These are phyloP conservation scores for Ustilago cynodontis DNA, from an alignment of 1,284 basidiomycete species.

Conservation along the genomic window DNA sequence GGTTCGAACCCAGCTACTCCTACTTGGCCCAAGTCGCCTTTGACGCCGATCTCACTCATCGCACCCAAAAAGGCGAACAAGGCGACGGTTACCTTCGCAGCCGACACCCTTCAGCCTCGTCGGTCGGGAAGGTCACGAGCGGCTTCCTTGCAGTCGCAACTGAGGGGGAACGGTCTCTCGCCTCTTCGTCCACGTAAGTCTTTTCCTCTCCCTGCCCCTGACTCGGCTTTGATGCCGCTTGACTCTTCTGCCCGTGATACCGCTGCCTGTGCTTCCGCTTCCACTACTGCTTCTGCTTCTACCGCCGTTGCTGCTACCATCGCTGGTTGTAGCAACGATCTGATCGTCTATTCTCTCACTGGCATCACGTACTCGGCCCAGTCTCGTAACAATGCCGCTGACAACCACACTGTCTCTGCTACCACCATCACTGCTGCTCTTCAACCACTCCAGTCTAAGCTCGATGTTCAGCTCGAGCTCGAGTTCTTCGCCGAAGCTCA, in stretches of 20 bases:
- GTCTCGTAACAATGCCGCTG: slow-evolving; percentile 23
- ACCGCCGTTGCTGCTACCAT: slow-evolving; percentile 7
- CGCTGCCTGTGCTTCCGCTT: slow-evolving; percentile 5
- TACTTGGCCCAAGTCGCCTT: slow-evolving; percentile 42
- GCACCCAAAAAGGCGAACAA: slow-evolving; percentile 15
- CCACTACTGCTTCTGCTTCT: slow-evolving; percentile 12
- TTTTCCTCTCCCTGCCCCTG: background rate
- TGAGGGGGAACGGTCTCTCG: slow-evolving; percentile 12
- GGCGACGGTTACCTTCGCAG: slow-evolving; percentile 26
- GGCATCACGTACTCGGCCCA: background rate
- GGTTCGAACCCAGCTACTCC: slow-evolving; percentile 26
- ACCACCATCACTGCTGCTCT: background rate
- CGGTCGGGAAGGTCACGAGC: slow-evolving; percentile 17
- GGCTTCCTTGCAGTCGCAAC: slow-evolving; percentile 21
- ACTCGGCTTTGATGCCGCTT: background rate
- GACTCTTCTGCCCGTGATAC: background rate
- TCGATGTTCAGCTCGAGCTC: slow-evolving; percentile 32
- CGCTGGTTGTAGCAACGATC: slow-evolving; percentile 9
- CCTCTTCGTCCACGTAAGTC: slow-evolving; percentile 31
- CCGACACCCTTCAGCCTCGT: slow-evolving; percentile 17
- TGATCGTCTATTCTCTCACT: slow-evolving; percentile 11
- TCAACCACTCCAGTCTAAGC: slow-evolving; percentile 20
- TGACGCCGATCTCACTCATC: slow-evolving; percentile 31
- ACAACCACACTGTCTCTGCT: slow-evolving; percentile 15
- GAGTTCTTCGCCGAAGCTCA: slow-evolving; percentile 51